Conservation (phyloP, 2,329 filamentous ascomycete species). For the Talaromyces sp. region DNA sequence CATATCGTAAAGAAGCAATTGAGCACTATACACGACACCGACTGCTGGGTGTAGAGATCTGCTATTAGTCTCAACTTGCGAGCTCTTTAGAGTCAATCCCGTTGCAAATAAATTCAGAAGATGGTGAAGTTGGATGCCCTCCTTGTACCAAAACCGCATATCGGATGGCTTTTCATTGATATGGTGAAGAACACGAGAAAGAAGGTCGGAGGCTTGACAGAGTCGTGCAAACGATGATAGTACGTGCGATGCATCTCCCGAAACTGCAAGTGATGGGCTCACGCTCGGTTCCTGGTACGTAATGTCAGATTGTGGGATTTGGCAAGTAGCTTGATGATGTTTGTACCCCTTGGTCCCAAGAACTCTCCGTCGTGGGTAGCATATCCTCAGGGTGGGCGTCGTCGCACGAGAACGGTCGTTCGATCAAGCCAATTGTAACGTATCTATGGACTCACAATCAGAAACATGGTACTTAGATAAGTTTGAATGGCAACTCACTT, state of each 20-base stretch:
- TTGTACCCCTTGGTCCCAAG: constrained; percentile 7
- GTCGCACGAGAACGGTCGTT: constrained; percentile 1
- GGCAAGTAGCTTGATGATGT: background rate
- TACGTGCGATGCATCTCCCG: background rate
- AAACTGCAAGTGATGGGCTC: constrained; percentile 2
- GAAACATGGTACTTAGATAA: background rate
- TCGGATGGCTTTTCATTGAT: background rate
- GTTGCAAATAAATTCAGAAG: background rate
- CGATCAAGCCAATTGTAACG: background rate
- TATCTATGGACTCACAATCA: background rate
- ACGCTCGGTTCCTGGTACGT: background rate
- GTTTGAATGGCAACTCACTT: background rate
- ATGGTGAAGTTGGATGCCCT: background rate
- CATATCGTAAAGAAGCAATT: background rate
- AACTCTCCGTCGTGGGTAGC: background rate
- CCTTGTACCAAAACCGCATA: background rate
- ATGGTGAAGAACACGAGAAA: background rate
- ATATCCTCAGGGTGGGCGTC: background rate
- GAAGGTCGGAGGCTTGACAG: background rate
- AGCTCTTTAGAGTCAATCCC: background rate
- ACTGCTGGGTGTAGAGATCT: background rate
- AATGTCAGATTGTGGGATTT: background rate
- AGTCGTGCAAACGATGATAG: background rate
- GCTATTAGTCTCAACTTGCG: background rate
- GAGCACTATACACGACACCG: background rate